phyloP scores from a whole-genome alignment of 2,329 filamentous ascomycete species.

The Incumbomyces delicatus region DNA sequence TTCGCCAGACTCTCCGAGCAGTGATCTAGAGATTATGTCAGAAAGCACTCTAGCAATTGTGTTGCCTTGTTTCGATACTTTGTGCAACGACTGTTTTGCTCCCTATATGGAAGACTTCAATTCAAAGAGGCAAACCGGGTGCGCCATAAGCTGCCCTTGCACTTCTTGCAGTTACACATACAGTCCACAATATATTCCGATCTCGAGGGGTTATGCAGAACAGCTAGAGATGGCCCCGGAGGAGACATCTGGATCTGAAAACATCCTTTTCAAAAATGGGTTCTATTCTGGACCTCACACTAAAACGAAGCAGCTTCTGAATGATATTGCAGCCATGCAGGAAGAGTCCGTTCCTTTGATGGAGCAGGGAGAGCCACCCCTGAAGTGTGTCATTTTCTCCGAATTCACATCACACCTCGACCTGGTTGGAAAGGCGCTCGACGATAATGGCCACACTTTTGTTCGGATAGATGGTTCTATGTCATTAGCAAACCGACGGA shows the following conservation, averaged over 20 bases:
- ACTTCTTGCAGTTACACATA: constrained; percentile 58
- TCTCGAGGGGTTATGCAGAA: constrained; percentile 51
- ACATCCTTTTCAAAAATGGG: constrained; percentile 21
- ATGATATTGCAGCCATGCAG: constrained; percentile 59
- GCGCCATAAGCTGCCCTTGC: constrained; percentile 36
- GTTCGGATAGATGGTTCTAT: constrained; percentile 87
- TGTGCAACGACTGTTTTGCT: constrained; percentile 66
- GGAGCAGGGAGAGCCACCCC: constrained; percentile 57
- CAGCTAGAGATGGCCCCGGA: constrained; percentile 45
- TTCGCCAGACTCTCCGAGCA: constrained; percentile 28
- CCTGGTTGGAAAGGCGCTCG: constrained; percentile 74
- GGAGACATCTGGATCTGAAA: constrained; percentile 27
- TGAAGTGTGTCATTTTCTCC: constrained; percentile 91
- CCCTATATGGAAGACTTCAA: constrained; percentile 47
- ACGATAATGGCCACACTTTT: constrained; percentile 55
- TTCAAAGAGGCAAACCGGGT: constrained; percentile 28
- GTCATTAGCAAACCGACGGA: constrained; percentile 61
- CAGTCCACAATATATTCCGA: constrained; percentile 54
- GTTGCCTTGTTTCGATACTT: constrained; percentile 76
- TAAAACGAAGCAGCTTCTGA: constrained; percentile 74
- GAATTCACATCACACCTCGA: constrained; percentile 94
- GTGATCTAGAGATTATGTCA: constrained; percentile 45
- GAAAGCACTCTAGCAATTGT: constrained; percentile 61
- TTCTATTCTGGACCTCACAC: constrained; percentile 77
- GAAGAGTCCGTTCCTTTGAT: constrained; percentile 46